Evolutionary conservation across 2,329 filamentous ascomycete genomes (phyloP).

Genomic region (Colletotrichum karsti): DNA sequence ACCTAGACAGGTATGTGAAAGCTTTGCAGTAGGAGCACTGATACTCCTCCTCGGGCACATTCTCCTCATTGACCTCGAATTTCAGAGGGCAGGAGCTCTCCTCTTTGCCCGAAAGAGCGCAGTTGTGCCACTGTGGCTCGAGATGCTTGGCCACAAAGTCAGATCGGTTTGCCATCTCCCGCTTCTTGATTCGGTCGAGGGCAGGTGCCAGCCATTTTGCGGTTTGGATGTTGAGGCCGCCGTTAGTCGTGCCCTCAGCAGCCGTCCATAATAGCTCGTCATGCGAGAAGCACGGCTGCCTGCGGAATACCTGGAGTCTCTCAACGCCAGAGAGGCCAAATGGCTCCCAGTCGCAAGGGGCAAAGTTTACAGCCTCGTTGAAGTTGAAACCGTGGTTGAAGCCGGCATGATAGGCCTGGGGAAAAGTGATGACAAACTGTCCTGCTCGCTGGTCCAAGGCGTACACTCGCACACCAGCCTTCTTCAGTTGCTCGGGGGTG

Average conservation of each 20-base stretch:
- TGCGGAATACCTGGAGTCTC: conserved; percentile 84
- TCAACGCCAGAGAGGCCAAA: conserved; percentile 88
- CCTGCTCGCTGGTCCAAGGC: conserved; percentile 96
- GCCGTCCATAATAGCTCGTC: conserved; percentile 94
- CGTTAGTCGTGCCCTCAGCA: conserved; percentile 77
- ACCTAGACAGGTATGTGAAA: conserved; percentile 90
- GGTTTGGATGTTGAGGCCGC: conserved; percentile 77
- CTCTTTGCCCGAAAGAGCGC: conserved; percentile 57
- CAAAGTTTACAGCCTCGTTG: conserved; percentile 98
- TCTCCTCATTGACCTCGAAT: conserved; percentile 73
- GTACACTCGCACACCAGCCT: conserved; percentile 91
- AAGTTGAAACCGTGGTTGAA: conserved; percentile 99
- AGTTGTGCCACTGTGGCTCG: conserved; percentile 61
- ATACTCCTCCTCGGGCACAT: conserved; percentile 90
- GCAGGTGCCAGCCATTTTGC: conserved; percentile 96
- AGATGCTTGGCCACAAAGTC: conserved; percentile 74
- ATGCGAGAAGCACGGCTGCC: conserved; percentile 96
- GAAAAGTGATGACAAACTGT: conserved; percentile 96
- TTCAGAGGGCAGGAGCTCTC: conserved; percentile 65
- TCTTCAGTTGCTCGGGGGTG: conserved; percentile 90
- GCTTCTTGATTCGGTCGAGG: conserved; percentile 77
- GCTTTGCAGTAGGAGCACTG: conserved; percentile 92
- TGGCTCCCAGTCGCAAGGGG: conserved; percentile 93
- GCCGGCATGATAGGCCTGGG: conserved; percentile 95
- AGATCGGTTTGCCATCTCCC: conserved; percentile 75